Conservation (phyloP, 1,284 basidiomycete genomes). For the Pulveroboletus sp. region DNA sequence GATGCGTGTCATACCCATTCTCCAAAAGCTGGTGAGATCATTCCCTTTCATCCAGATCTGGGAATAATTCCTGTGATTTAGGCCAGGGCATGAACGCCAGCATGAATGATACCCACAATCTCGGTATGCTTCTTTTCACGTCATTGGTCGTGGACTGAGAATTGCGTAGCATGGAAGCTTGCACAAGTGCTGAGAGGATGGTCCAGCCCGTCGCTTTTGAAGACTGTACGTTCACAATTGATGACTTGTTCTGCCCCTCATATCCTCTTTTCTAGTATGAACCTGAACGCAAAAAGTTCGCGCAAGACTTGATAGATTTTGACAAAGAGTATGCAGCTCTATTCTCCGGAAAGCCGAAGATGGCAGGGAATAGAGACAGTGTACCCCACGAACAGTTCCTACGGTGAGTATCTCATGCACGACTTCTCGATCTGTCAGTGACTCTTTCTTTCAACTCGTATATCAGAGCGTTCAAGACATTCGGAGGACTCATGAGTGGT, state of each 20-base stretch:
- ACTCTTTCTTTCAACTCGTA: not conserved
- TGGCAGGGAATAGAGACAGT: not conserved
- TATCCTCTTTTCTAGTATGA: constrained; percentile 53
- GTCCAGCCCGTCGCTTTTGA: constrained; percentile 64
- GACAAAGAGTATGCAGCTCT: not conserved
- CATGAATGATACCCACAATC: constrained; percentile 83
- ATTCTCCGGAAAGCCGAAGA: not conserved
- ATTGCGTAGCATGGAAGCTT: constrained; percentile 66
- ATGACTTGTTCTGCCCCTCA: not conserved
- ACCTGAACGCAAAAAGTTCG: constrained; percentile 1
- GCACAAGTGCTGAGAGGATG: constrained; percentile 70
- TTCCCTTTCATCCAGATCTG: not conserved
- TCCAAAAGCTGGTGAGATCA: constrained; percentile 59
- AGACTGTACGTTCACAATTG: constrained; percentile 54
- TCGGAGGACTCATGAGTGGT: constrained; percentile 51
- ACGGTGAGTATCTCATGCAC: not conserved
- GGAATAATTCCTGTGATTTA: constrained; percentile 20
- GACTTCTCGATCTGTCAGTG: not conserved
- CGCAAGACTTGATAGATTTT: constrained; percentile 7
- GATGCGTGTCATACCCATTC: constrained; percentile 85
- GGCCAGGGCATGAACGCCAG: constrained; percentile 70
- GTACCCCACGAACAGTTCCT: not conserved
- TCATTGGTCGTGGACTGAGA: not conserved
- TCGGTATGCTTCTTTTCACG: constrained; percentile 45
- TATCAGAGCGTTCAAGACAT: not conserved